Conservation (phyloP, 176 grass and related monocot species). For the Chrysopogon serrulatus region DNA sequence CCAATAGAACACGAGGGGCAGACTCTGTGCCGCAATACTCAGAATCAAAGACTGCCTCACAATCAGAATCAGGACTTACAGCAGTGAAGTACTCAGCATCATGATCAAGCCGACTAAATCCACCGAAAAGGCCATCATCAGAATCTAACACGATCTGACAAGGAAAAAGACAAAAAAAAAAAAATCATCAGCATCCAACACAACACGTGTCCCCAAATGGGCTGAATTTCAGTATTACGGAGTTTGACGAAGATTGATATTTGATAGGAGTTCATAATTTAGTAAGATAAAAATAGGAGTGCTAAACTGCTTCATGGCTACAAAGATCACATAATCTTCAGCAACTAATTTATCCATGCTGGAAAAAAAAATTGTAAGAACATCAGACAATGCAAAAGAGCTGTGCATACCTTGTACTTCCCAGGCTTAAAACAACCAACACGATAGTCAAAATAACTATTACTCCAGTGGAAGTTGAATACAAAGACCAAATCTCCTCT, state of each 20-base stretch:
- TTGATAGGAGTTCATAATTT: neutral
- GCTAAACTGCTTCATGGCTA: neutral
- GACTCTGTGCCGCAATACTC: neutral
- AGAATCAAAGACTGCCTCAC: neutral
- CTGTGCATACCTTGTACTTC: constrained; percentile 86
- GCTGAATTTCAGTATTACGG: neutral
- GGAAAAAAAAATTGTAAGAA: neutral
- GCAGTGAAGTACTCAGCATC: constrained; percentile 68
- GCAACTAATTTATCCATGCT: neutral
- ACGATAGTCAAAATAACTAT: constrained; percentile 83
- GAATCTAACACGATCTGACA: constrained; percentile 77
- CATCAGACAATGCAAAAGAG: neutral
- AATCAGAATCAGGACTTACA: constrained; percentile 51
- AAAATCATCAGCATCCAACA: neutral
- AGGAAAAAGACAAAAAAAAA: neutral
- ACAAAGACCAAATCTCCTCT: constrained; percentile 90
- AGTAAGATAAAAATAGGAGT: neutral
- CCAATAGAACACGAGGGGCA: neutral
- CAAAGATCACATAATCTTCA: neutral
- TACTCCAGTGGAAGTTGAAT: constrained; percentile 97
- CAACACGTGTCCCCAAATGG: neutral
- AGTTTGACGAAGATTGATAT: neutral
- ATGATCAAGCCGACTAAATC: constrained; percentile 83
- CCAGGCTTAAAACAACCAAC: constrained; percentile 87
- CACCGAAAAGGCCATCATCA: constrained; percentile 81